A percentile compares a stretch with the other conserved stretches of the same genome.
phyloP scores from a whole-genome alignment of 169 alveolate species.

The Ichthyophthirius multifiliis region DNA sequence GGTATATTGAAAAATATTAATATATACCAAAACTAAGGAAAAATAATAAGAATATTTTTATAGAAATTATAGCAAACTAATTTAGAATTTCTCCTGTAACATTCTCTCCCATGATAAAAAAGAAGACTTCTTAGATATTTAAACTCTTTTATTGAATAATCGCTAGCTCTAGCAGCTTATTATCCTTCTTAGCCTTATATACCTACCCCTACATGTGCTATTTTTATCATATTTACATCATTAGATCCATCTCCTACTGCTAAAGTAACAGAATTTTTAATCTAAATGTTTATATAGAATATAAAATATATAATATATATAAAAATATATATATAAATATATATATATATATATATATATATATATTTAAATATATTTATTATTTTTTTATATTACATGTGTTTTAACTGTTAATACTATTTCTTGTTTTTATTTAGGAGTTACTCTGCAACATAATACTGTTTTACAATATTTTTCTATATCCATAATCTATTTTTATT shows the following conservation, averaged over 20 bases:
- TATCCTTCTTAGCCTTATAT: conserved; percentile 86
- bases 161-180: conserved; percentile 85
- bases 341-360: not conserved
- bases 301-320: too few relatives aligned
- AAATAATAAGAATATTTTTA: conserved; percentile 40
- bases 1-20: conserved; percentile 58
- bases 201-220: conserved; percentile 89
- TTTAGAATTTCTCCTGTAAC: conserved; percentile 68
- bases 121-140: conserved; percentile 70
- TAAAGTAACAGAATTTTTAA: conserved; percentile 55
- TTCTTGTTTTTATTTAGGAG: conserved; percentile 87
- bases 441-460: conserved; percentile 82
- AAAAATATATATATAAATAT: too few relatives aligned
- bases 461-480: conserved; percentile 60
- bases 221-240: conserved; percentile 87
- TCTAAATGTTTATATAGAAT: too few relatives aligned
- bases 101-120: conserved; percentile 86
- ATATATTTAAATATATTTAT: not conserved
- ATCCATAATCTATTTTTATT: conserved; percentile 41
- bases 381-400: too few relatives aligned
- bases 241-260: conserved; percentile 92
- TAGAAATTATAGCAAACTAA: conserved; percentile 57
- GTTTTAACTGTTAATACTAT: conserved; percentile 70
- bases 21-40: conserved; percentile 25
- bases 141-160: conserved; percentile 83